Percentiles rank a stretch among this genome's conserved stretches.
Evolutionary conservation across 257 asterid species (phyloP).

Genomic region (Datura wrightii): DNA sequence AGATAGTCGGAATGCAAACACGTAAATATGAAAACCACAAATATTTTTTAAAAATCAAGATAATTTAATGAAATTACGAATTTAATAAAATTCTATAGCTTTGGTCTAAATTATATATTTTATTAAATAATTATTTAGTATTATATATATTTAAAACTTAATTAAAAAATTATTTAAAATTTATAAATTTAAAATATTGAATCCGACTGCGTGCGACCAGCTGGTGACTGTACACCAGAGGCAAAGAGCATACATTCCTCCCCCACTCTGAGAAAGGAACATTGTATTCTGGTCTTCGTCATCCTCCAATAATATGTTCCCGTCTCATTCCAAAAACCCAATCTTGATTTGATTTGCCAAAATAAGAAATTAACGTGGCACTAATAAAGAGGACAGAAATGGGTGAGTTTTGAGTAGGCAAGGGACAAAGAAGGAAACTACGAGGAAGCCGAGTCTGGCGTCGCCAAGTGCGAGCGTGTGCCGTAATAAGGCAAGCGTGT

Average conservation of each 20-base stretch:
- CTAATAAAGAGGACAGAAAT: constrained; percentile 10
- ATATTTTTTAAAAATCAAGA: too few species aligned
- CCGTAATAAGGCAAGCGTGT: constrained; percentile 42
- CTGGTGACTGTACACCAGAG: background rate
- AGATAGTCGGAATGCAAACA: too few species aligned
- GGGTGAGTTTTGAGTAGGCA: background rate
- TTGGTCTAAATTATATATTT: too few species aligned
- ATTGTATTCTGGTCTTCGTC: background rate
- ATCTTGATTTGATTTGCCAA: background rate
- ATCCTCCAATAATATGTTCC: background rate
- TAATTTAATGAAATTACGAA: too few species aligned
- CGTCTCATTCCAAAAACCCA: background rate
- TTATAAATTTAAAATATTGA: too few species aligned
- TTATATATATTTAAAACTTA: too few species aligned
- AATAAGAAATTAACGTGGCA: constrained; percentile 26
- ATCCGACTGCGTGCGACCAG: too few species aligned
- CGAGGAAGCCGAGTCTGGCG: background rate
- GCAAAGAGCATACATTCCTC: background rate
- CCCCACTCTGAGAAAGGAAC: background rate
- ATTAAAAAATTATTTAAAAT: too few species aligned
- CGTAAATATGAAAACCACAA: too few species aligned
- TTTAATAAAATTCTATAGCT: too few species aligned
- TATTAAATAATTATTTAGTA: too few species aligned
- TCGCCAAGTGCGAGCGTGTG: constrained; percentile 30
- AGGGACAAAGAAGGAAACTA: constrained; percentile 1